Evolutionary conservation across 225 moss, liverwort and hornwort genomes (phyloP).

Genomic region (Marchantia polymorpha): DNA sequence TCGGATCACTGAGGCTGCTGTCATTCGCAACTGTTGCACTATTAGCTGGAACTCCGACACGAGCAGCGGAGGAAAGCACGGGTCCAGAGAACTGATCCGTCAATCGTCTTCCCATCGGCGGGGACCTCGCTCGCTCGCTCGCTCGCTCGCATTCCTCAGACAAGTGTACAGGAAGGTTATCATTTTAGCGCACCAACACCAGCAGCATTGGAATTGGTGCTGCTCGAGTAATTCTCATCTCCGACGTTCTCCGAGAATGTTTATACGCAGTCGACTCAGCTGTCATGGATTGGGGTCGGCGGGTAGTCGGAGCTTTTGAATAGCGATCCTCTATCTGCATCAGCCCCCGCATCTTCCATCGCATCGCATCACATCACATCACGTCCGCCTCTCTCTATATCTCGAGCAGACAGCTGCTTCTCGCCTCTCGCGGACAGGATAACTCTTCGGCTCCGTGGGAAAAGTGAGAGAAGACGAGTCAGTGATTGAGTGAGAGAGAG

Average conservation of each 20-base stretch:
- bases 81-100: slow-evolving; percentile 6
- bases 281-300: slow-evolving; percentile 12
- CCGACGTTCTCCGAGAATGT: slow-evolving; percentile 10
- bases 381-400: background rate
- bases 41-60: background rate
- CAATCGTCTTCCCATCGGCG: background rate
- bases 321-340: background rate
- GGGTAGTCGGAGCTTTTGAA: slow-evolving; percentile 15
- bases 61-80: background rate
- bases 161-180: slow-evolving; percentile 1
- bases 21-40: background rate
- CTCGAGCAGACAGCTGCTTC: background rate
- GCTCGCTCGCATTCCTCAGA: background rate
- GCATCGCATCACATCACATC: background rate
- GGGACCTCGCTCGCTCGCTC: background rate
- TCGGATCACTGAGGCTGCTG: slow-evolving; percentile 1
- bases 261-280: slow-evolving; percentile 14
- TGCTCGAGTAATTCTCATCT: slow-evolving; percentile 3
- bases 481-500: background rate
- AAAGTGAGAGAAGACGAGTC: background rate
- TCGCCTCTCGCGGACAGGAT: background rate
- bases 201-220: slow-evolving; percentile 13
- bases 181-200: background rate
- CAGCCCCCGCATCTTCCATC: background rate
- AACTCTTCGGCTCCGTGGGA: background rate